phyloP scores from a whole-genome alignment of 805 yeast species.

The Pichia scutulata region DNA sequence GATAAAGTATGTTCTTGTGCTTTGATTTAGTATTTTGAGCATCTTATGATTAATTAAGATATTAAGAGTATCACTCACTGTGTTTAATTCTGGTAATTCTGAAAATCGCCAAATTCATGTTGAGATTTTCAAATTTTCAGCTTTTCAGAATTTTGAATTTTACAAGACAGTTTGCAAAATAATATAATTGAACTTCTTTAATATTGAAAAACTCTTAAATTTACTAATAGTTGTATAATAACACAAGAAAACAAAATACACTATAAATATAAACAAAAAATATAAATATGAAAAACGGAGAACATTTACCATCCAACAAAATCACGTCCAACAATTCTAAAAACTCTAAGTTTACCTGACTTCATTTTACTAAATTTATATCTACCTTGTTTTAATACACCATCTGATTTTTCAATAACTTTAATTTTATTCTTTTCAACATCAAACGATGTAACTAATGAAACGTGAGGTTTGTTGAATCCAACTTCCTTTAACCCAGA shows the following conservation, averaged over 20 bases:
- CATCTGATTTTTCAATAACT: slow-evolving; percentile 50
- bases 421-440: slow-evolving; percentile 59
- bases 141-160: too few species aligned
- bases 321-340: slow-evolving; percentile 67
- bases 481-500: slow-evolving; percentile 52
- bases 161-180: too few species aligned
- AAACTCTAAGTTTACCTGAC: slow-evolving; percentile 72
- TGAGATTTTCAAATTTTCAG: not conserved
- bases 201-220: too few species aligned
- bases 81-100: too few species aligned
- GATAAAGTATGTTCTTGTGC: not conserved
- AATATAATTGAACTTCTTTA: too few species aligned
- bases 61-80: too few species aligned
- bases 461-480: slow-evolving; percentile 40
- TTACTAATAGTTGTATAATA: not conserved
- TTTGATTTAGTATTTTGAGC: not conserved
- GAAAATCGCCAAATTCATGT: not conserved
- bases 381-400: slow-evolving; percentile 50
- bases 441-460: slow-evolving; percentile 69
- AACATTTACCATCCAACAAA: slow-evolving; percentile 58
- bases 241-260: not conserved
- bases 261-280: not conserved
- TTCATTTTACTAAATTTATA: slow-evolving; percentile 67
- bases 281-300: not conserved
- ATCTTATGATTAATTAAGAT: too few species aligned